Evolutionary conservation across 768 basidiomycete species (phyloP).

Genomic region (Pilatotrama ljubarskyi): DNA sequence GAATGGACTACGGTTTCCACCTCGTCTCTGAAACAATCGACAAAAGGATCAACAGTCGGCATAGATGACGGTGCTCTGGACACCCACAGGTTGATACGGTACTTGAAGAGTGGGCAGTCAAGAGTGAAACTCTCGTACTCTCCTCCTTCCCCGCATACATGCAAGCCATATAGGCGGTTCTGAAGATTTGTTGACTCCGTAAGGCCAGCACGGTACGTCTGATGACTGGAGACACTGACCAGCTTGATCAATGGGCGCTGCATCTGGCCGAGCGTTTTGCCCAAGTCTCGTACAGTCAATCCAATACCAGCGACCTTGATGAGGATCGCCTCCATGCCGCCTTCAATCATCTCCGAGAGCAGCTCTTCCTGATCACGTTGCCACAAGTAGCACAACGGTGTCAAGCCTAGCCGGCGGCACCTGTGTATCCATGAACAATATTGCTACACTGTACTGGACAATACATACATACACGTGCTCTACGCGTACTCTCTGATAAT

Average conservation of each 20-base stretch:
- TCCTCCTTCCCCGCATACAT: constrained; percentile 96
- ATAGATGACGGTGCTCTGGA: not conserved
- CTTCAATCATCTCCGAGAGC: constrained; percentile 81
- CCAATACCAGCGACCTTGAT: constrained; percentile 98
- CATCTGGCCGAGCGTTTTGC: constrained; percentile 73
- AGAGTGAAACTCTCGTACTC: constrained; percentile 96
- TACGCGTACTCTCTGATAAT: constrained; percentile 94
- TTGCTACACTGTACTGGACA: not conserved
- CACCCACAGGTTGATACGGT: constrained; percentile 68
- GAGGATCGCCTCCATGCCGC: constrained; percentile 76
- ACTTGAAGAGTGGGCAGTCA: constrained; percentile 87
- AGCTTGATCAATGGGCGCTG: constrained; percentile 69
- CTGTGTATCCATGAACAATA: constrained; percentile 38
- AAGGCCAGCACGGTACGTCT: too few relatives aligned
- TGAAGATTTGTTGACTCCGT: constrained; percentile 29
- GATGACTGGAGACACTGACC: constrained; percentile 49
- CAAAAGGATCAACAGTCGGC: not conserved
- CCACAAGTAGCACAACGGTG: constrained; percentile 89
- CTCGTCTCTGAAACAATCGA: constrained; percentile 43
- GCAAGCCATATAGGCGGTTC: constrained; percentile 84
- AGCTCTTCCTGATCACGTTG: constrained; percentile 87
- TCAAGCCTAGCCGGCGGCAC: constrained; percentile 77
- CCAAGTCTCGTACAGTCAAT: constrained; percentile 73
- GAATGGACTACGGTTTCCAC: constrained; percentile 75
- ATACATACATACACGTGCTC: constrained; percentile 79